Base-by-base conservation (phyloP, 108 stramenopile species). In the Schizochytrium sp. region DNA sequence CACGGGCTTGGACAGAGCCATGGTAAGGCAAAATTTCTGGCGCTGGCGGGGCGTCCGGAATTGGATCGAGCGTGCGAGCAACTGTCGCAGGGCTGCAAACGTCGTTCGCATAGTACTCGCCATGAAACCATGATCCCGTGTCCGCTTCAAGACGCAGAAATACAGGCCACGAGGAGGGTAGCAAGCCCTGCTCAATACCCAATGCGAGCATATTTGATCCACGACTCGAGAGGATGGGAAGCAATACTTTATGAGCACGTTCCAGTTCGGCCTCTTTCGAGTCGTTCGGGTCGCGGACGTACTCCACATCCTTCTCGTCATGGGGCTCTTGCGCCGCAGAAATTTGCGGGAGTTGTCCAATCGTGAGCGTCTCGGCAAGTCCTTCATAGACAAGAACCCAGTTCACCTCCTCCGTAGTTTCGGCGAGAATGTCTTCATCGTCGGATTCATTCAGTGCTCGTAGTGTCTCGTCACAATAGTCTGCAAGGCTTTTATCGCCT, bases 121-220 rank as follows among this genome's bases (percentile, higher is more conserved):
- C 76, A 34, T 83, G 76, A 83, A 83, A 83, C 76, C 76, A 83
- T 12, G 76, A 83, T 12, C 76, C 76, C 48, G 16, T 83, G 76
- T 53, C 48, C 6, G 76, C 76, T 45, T 83, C 76, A n/a, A 83
- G 6, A n/a, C 51, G 19, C n/a, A 83, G 14, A 53, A 83, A 23
- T 8, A 83, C n/a, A 28, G 76, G 76, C 76, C 76, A 83, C 0
- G 76, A 83, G 44, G 76, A 83, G 44, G 76, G 76, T 12, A 83
- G 76, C 45, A 83, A 53, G 45, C 76, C 76, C 19, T 34, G 48
- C 51, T 83, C 76, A 6, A 83, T 12, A 6, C 76, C 76, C 14
- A 83, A 1, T 12, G 45, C 45, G 76, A 45, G 76, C 28, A 53
- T 2, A 4, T 83, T 53, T 25, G 48, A 53, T 53, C 76, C 45